Conservation (phyloP, 2,329 filamentous ascomycete genomes). For the Falciphora oryzae region DNA sequence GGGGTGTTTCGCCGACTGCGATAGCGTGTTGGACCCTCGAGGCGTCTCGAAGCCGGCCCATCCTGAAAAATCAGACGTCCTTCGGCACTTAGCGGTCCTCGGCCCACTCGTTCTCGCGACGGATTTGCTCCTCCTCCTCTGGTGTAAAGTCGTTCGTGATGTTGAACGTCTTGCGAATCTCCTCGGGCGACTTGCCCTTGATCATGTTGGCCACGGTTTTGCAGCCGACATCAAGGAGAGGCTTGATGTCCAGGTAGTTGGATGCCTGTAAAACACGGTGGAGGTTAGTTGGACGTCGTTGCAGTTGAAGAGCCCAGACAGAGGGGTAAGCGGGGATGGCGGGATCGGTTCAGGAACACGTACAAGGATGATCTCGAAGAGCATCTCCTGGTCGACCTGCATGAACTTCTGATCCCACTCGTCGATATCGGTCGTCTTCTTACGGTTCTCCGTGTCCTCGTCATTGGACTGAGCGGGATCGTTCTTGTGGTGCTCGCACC, state of each 20-base stretch:
- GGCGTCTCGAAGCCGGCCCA: background rate
- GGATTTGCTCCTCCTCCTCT: constrained; percentile 97
- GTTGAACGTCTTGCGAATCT: constrained; percentile 99
- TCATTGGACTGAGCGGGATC: constrained; percentile 79
- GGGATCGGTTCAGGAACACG: constrained; percentile 25
- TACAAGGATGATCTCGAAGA: constrained; percentile 98
- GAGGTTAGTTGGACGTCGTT: background rate
- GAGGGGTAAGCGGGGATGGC: background rate
- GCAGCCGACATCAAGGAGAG: constrained; percentile 93
- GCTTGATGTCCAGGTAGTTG: constrained; percentile 99
- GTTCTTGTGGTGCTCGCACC: constrained; percentile 91
- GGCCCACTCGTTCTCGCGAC: constrained; percentile 86
- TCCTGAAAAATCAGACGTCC: background rate
- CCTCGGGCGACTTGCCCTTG: constrained; percentile 99
- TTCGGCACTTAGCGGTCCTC: constrained; percentile 61
- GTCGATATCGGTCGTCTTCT: constrained; percentile 98
- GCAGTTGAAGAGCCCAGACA: background rate
- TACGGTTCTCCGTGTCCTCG: constrained; percentile 87
- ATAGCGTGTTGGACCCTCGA: background rate
- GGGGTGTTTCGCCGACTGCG: background rate
- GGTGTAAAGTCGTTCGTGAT: constrained; percentile 99
- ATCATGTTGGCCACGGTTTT: constrained; percentile 99
- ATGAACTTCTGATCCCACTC: constrained; percentile 99
- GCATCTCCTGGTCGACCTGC: constrained; percentile 99
- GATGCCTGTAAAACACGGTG: constrained; percentile 58